A percentile compares a stretch with the other conserved stretches of the same genome.
These are phyloP conservation scores for Cyclocybe aegerita DNA, from an alignment of 768 basidiomycete species.

Conservation along the genomic window DNA sequence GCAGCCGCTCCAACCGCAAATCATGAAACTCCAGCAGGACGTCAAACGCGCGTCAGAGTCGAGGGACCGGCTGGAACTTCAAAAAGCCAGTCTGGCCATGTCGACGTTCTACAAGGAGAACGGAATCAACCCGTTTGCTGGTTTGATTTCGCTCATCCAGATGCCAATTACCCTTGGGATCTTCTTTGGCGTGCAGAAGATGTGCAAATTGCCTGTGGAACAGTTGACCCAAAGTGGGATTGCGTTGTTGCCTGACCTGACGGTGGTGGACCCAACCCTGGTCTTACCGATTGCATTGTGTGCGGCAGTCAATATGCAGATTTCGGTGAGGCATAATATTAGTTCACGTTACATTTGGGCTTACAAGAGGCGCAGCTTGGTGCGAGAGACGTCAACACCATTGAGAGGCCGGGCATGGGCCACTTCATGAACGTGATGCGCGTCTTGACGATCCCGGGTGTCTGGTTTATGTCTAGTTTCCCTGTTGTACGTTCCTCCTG, in stretches of 20 bases:
- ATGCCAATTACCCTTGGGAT: constrained; percentile 74
- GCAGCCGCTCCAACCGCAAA: constrained; percentile 54
- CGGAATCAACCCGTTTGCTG: constrained; percentile 54
- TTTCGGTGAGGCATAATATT: constrained; percentile 43
- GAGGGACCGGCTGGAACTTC: constrained; percentile 47
- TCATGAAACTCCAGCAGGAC: constrained; percentile 46
- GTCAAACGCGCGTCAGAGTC: constrained; percentile 32
- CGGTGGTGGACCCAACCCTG: constrained; percentile 72
- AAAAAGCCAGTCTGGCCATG: constrained; percentile 51
- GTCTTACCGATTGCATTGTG: constrained; percentile 63
- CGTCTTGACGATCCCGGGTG: constrained; percentile 48
- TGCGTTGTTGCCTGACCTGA: constrained; percentile 73
- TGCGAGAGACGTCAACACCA: constrained; percentile 56
- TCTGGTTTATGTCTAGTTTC: constrained; percentile 50
- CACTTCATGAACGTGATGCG: constrained; percentile 73
- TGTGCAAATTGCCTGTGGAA: constrained; percentile 69
- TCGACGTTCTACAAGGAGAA: constrained; percentile 60
- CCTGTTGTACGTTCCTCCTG: constrained; percentile 56
- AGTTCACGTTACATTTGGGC: neutral
- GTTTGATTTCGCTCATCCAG: constrained; percentile 62
- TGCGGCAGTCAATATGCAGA: constrained; percentile 65
- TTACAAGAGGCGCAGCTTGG: constrained; percentile 26
- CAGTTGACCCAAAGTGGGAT: constrained; percentile 80
- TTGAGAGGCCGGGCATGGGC: constrained; percentile 49
- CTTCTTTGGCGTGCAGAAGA: constrained; percentile 77